Conservation (phyloP, 1,284 basidiomycete species). For the Malassezia obtusa region DNA sequence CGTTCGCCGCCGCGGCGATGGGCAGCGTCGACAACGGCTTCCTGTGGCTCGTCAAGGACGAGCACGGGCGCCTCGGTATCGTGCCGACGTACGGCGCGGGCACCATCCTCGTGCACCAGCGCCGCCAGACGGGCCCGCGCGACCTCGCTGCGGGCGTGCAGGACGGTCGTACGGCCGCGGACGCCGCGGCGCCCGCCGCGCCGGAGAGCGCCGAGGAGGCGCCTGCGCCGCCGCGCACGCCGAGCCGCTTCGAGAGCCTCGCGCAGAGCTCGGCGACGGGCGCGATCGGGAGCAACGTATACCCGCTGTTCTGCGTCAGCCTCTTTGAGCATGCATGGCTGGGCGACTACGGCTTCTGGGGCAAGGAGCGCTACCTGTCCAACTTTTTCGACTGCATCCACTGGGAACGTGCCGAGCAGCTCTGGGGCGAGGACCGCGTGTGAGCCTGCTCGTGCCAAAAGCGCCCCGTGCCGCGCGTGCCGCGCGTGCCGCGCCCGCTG, state of each 20-base stretch:
- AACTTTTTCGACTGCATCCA: constrained; percentile 81
- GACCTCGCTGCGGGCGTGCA: constrained; percentile 30
- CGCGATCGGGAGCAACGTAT: constrained; percentile 56
- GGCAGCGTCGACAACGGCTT: constrained; percentile 71
- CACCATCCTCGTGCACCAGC: constrained; percentile 63
- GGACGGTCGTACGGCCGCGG: constrained; percentile 21
- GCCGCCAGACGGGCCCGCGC: constrained; percentile 28
- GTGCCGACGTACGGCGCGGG: constrained; percentile 80
- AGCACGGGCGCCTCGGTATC: constrained; percentile 58
- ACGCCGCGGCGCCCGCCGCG: constrained; percentile 8
- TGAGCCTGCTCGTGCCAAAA: too few relatives aligned
- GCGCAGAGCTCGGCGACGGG: constrained; percentile 18
- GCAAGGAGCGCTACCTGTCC: constrained; percentile 76
- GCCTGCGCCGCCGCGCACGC: not conserved
- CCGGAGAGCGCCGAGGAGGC: not conserved
- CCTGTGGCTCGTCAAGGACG: constrained; percentile 75
- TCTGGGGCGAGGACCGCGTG: constrained; percentile 14
- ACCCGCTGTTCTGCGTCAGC: constrained; percentile 72
- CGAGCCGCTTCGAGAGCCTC: constrained; percentile 11
- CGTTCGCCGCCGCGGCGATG: constrained; percentile 64
- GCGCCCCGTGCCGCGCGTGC: not conserved
- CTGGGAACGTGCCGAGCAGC: constrained; percentile 56
- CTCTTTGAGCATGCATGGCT: constrained; percentile 89
- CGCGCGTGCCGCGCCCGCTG: not conserved
- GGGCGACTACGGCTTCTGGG: constrained; percentile 81